Conservation (phyloP, 768 basidiomycete species). For the Tricholoma flavovirens region DNA sequence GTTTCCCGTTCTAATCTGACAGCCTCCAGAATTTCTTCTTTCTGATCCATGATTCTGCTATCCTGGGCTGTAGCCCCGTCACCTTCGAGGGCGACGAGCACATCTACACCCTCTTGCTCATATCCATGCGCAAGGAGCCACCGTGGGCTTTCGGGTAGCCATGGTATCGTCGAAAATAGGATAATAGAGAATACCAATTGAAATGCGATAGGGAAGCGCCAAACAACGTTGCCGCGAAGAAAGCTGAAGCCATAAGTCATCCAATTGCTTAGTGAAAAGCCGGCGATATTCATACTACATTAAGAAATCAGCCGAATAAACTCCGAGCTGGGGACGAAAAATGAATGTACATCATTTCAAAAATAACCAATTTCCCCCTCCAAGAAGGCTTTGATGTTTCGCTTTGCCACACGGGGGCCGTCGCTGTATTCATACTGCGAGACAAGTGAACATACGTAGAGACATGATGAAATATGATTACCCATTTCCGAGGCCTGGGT, state of each 20-base stretch:
- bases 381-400: slow-evolving; percentile 44
- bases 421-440: slow-evolving; percentile 40
- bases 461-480: slow-evolving; percentile 9
- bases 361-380: slow-evolving; percentile 44
- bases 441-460: background rate
- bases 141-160: slow-evolving; percentile 44
- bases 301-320: background rate
- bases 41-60: slow-evolving; percentile 32
- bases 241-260: slow-evolving; percentile 50
- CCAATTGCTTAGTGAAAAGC: slow-evolving; percentile 48
- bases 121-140: slow-evolving; percentile 45
- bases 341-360: slow-evolving; percentile 40
- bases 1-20: slow-evolving; percentile 37
- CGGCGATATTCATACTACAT: slow-evolving; percentile 43
- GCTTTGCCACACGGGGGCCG: slow-evolving; percentile 48
- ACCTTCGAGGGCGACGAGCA: slow-evolving; percentile 41
- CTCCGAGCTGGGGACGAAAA: background rate
- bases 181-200: slow-evolving; percentile 42
- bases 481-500: slow-evolving; percentile 42
- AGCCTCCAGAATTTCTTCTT: slow-evolving; percentile 38
- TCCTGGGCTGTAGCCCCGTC: slow-evolving; percentile 28
- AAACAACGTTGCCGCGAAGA: slow-evolving; percentile 34
- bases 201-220: slow-evolving; percentile 48
- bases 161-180: slow-evolving; percentile 39
- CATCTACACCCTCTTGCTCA: slow-evolving; percentile 34